Conservation (phyloP, 495 filamentous ascomycete species). For the Tuber brumale region DNA sequence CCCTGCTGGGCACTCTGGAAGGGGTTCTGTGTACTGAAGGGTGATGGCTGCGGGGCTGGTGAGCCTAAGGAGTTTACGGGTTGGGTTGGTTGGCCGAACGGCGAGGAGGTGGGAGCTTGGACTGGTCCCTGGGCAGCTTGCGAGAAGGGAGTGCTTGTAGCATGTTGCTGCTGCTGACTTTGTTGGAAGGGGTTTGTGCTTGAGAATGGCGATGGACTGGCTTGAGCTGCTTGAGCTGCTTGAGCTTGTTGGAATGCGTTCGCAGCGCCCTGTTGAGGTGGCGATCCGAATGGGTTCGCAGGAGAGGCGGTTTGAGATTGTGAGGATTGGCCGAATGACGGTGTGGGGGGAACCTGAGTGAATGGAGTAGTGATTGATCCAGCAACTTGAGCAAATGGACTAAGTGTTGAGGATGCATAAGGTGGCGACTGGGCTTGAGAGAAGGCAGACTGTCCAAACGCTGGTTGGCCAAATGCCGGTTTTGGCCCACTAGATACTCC, state of each 20-base stretch:
- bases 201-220: constrained; percentile 26
- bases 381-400: constrained; percentile 12
- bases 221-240: constrained; percentile 16
- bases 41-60: constrained; percentile 15
- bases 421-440: constrained; percentile 14
- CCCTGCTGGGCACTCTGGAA: constrained; percentile 29
- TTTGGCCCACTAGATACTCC: background rate
- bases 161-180: constrained; percentile 17
- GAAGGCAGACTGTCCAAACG: constrained; percentile 31
- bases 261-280: background rate
- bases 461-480: constrained; percentile 22
- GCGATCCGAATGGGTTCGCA: constrained; percentile 4
- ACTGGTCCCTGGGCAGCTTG: background rate
- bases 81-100: constrained; percentile 19
- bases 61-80: constrained; percentile 14
- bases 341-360: constrained; percentile 12
- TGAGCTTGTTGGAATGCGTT: constrained; percentile 28
- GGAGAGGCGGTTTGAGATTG: constrained; percentile 10
- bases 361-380: constrained; percentile 10
- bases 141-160: constrained; percentile 16
- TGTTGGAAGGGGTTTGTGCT: constrained; percentile 30
- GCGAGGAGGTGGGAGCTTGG: constrained; percentile 10
- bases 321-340: constrained; percentile 26
- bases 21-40: constrained; percentile 28
- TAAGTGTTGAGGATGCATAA: constrained; percentile 4